These are phyloP conservation scores for Globisporangium cystogenes DNA, from an alignment of 352 stramenopile genomes.

Conservation along the genomic window DNA sequence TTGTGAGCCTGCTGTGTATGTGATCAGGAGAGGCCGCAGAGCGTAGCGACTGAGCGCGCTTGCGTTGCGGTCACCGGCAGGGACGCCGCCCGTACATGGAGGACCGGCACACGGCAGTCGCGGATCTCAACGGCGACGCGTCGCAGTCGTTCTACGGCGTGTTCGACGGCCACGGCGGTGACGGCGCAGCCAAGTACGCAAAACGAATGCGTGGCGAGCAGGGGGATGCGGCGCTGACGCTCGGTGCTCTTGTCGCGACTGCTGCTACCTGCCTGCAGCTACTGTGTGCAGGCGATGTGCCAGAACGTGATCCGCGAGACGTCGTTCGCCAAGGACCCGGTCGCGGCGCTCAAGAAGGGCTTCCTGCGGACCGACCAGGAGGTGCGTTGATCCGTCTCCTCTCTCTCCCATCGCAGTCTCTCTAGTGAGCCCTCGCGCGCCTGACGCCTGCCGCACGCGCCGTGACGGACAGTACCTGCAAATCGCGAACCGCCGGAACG, in stretches of 20 bases:
- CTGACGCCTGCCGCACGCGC: background rate
- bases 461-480: conserved; percentile 62
- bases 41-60: background rate
- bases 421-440: too few species aligned
- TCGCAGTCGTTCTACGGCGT: conserved; percentile 89
- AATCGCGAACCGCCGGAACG: conserved; percentile 74
- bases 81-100: conserved; percentile 89
- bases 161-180: conserved; percentile 92
- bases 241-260: too few species aligned
- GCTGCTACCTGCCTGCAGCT: conserved; percentile 26
- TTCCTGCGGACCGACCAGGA: conserved; percentile 78
- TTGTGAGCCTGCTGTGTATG: background rate
- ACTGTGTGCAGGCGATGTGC: conserved; percentile 79
- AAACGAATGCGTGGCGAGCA: background rate
- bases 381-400: conserved; percentile 15
- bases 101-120: conserved; percentile 77
- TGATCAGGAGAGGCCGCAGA: background rate
- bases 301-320: conserved; percentile 78
- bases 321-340: conserved; percentile 56
- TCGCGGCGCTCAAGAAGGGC: conserved; percentile 67
- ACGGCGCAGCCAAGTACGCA: conserved; percentile 83
- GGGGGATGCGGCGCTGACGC: background rate
- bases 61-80: conserved; percentile 9
- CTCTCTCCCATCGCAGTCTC: too few species aligned
- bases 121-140: conserved; percentile 72